A percentile compares a stretch with the other conserved stretches of the same genome.
Conservation (phyloP, 345 rosid species). For the Sisymbrium irio region DNA sequence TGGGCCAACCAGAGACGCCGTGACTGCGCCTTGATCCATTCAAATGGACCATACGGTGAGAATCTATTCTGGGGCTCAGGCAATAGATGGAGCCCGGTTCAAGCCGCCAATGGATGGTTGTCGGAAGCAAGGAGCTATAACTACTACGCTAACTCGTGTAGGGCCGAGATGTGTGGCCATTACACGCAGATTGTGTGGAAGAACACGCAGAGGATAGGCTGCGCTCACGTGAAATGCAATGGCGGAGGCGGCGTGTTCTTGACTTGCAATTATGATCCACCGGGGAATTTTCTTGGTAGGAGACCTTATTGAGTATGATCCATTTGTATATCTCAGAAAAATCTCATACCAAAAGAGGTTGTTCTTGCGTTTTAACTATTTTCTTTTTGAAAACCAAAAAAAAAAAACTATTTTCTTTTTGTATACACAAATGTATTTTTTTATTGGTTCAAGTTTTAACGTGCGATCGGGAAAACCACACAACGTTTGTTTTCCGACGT, state of each 20-base stretch:
- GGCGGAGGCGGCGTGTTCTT: slow-evolving; percentile 59
- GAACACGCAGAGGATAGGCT: slow-evolving; percentile 55
- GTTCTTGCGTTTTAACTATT: slow-evolving; percentile 14
- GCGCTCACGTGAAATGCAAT: slow-evolving; percentile 58
- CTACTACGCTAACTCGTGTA: slow-evolving; percentile 59
- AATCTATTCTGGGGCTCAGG: slow-evolving; percentile 97
- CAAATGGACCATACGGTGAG: slow-evolving; percentile 87
- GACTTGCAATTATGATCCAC: slow-evolving; percentile 85
- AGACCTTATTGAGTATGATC: slow-evolving; percentile 59
- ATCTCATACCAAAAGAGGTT: slow-evolving; percentile 11
- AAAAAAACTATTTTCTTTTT: slow-evolving; percentile 1
- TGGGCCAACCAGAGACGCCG: slow-evolving; percentile 58
- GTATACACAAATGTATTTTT: slow-evolving; percentile 12
- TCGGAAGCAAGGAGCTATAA: slow-evolving; percentile 55
- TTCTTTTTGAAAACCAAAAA: no score
- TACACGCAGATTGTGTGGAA: slow-evolving; percentile 88
- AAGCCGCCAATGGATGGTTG: slow-evolving; percentile 69
- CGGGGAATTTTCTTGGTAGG: slow-evolving; percentile 75
- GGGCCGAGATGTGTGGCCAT: slow-evolving; percentile 64
- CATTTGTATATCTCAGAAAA: slow-evolving; percentile 3
- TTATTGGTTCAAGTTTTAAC: slow-evolving; percentile 24
- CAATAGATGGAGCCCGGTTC: slow-evolving; percentile 58
- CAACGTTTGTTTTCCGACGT: slow-evolving; percentile 10
- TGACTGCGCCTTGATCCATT: slow-evolving; percentile 73
- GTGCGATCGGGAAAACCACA: slow-evolving; percentile 11